Percentiles rank a stretch among this genome's conserved stretches.
Conservation (phyloP, 2,329 filamentous ascomycete species). For the Paraphaeosphaeria sporulosa region DNA sequence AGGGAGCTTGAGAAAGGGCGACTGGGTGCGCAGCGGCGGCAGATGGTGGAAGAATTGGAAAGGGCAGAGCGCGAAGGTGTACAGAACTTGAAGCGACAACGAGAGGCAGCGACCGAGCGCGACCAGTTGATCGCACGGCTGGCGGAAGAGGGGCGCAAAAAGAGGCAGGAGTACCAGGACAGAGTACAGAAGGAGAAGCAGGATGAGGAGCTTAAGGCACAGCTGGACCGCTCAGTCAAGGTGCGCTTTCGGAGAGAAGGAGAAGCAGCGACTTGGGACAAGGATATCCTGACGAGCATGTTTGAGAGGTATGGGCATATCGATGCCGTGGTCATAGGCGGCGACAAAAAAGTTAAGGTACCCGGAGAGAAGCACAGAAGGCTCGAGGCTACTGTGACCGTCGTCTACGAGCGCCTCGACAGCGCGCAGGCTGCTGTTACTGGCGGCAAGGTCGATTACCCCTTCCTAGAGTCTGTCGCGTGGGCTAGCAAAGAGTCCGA, state of each 20-base stretch:
- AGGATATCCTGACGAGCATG: conserved; percentile 54
- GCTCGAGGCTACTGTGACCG: conserved; percentile 60
- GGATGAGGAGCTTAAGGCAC: conserved; percentile 55
- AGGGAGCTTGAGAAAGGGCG: conserved; percentile 74
- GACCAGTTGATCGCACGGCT: conserved; percentile 58
- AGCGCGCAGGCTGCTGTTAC: conserved; percentile 64
- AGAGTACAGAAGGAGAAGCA: conserved; percentile 61
- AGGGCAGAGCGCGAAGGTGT: conserved; percentile 67
- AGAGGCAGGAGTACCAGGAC: conserved; percentile 63
- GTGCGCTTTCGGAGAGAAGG: conserved; percentile 63
- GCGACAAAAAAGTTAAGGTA: conserved; percentile 62
- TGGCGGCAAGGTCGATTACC: conserved; percentile 59
- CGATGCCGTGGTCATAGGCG: conserved; percentile 62
- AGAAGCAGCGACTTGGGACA: conserved; percentile 53
- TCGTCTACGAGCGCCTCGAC: conserved; percentile 66
- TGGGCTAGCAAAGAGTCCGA: conserved; percentile 66
- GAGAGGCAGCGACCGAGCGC: conserved; percentile 65
- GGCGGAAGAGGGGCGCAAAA: conserved; percentile 59
- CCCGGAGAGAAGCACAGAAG: conserved; percentile 61
- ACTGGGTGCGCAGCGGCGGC: conserved; percentile 75
- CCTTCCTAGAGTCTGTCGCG: conserved; percentile 60
- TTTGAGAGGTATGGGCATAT: conserved; percentile 65
- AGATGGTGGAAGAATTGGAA: conserved; percentile 88
- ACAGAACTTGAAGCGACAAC: conserved; percentile 50
- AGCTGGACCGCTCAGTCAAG: conserved; percentile 66